Percentiles rank a stretch among this genome's conserved stretches.
phyloP scores from a whole-genome alignment of 345 rosid genomes.

The Kandelia obovata region DNA sequence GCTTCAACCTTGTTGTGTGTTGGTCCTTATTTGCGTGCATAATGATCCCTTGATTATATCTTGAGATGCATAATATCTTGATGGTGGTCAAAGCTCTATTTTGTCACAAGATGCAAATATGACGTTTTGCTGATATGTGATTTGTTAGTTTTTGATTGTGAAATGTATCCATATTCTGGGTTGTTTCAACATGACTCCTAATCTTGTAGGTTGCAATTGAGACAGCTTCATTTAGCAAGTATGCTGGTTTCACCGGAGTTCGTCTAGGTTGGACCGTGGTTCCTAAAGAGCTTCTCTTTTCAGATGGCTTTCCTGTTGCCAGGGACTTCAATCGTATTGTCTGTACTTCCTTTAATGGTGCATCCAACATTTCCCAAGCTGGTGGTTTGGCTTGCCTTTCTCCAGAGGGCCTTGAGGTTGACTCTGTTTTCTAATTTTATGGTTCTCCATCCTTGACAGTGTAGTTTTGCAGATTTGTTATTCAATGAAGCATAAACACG shows the following conservation, averaged over 20 bases:
- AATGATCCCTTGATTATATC: background rate
- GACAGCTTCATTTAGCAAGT: constrained; percentile 88
- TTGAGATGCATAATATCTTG: background rate
- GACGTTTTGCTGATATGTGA: no score
- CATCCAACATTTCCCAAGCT: constrained; percentile 84
- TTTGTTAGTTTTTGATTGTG: no score
- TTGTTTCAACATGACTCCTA: background rate
- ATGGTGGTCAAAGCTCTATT: background rate
- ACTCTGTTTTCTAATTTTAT: constrained; percentile 9
- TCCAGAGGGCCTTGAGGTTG: constrained; percentile 73
- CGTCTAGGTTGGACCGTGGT: constrained; percentile 96
- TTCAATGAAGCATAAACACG: background rate
- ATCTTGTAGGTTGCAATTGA: constrained; percentile 74
- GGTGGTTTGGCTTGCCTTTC: constrained; percentile 95
- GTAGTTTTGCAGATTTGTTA: background rate
- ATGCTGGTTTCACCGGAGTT: constrained; percentile 96
- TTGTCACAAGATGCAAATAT: no score
- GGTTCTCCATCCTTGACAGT: background rate
- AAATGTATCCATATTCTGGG: no score
- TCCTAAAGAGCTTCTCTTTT: constrained; percentile 75
- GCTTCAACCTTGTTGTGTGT: background rate
- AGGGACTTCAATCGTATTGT: constrained; percentile 84
- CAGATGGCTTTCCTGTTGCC: constrained; percentile 89
- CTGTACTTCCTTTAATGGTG: constrained; percentile 90
- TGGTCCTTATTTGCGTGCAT: background rate